Evolutionary conservation across 73 alveolate genomes (phyloP), one percentile per base, ranked within the genome.

Genomic region (Uronychia binucleata): DNA sequence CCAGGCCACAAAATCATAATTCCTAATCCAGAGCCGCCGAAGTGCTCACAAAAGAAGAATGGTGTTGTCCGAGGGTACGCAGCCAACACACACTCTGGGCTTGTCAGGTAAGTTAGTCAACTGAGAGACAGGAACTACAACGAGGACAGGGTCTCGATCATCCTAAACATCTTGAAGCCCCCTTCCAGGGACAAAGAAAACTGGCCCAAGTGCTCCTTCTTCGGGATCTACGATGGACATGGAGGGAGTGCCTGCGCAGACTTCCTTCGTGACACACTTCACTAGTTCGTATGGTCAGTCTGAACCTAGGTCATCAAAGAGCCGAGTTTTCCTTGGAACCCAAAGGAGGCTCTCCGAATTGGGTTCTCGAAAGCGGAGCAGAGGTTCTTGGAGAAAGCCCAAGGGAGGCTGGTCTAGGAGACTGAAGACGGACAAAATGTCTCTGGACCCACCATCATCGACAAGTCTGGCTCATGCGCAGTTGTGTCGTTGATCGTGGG

Each of bases 181-280:
- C 77, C 76, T 27, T 58, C 88, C 76, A 77, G 95, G 25, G 86
- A 84, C 30, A 82, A 85, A 32, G 98, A 95, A 79, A 87, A 87
- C 26, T 98, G 99, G 99, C 99, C 99, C 30, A 96, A 94, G 88
- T 98, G 99, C 81, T 95, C 99, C 30, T 98, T 98, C 92, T 98
- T 98, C 90, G 99, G 99, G 11, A 94, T 98, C 34, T 98, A 98
- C 79, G 99, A 98, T 91, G 99, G 99, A 0, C 99, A 98, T 89
- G 99, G 99, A 0, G 99, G 99, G 0, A 80, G 94, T 31, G 94
- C 87, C 26, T 97, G 99, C 79, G 97, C 99, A 32, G 99, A 97
- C 83, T 97, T 90, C 86, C 94, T 97, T 34, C 84, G 99, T 77
- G 99, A 97, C 88, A 97, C 95, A 94, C 92, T 98, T 29, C 99